Evolutionary conservation across 75 land plant genomes (phyloP), one percentile per base, ranked within the genome.

Genomic region (Picea sitchensis): DNA sequence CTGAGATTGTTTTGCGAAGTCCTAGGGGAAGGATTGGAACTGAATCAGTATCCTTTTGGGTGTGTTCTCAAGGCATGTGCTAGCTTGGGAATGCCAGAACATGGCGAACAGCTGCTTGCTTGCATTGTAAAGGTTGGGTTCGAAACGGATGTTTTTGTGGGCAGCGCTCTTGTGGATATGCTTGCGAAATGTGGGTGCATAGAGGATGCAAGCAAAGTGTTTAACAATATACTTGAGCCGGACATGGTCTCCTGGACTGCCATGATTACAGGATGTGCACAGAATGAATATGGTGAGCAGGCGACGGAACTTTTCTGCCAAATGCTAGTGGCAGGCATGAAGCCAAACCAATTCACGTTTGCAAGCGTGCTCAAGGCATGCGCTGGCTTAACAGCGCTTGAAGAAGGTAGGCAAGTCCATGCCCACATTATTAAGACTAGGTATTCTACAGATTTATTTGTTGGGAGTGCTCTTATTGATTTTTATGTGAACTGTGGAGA

Each of bases 41-140:
- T 84, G 21, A 86, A 85, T 80, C 59, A 65, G 8, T 78, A 83
- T 58, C 84, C 82, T 13, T 63, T 88, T 56, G 61, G 82, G 51
- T 78, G 84, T 68, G 86, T 77, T 7, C 67, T 88, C 30, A 87
- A 88, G 76, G 90, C 92, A 38, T 90, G 92, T 80, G 87, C 84
- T 18, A 17, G 65, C 56, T 61, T 81, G 75, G 60, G 69, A 56
- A 73, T 79, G 65, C 13, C 80, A 20, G 59, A 83, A 59, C 76
- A 83, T 75, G 92, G 90, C 12, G 77, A 76, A 73, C 81, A 59
- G 47, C 78, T 90, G 44, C 76, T 23, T 74, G 14, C 59, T 56
- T 56, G 31, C 30, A 74, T 74, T 56, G n/a, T 74, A 1, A 80
- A 80, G 57, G 32, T 71, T 65, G 81, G 81, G 51, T 73, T 72